Conservation (phyloP, 2,329 filamentous ascomycete species). For the Fusarium robinianum region DNA sequence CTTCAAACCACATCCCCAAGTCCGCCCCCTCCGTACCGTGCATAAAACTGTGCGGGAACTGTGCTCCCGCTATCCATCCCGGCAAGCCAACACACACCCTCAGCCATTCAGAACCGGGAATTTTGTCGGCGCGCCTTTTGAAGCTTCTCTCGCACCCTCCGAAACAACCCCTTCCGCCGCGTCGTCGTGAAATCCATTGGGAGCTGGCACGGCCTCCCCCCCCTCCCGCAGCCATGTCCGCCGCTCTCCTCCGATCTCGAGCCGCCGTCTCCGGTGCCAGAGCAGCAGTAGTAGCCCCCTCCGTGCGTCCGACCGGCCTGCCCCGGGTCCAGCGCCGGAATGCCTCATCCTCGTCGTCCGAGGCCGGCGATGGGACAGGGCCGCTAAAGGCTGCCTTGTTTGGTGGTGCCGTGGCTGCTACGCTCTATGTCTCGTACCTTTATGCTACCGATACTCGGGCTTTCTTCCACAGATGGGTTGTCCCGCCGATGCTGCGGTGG, state of each 20-base stretch:
- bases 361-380: constrained; percentile 35
- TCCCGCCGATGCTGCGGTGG: constrained; percentile 67
- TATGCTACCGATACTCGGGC: constrained; percentile 78
- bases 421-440: constrained; percentile 59
- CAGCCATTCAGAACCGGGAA: constrained; percentile 30
- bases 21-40: too few relatives aligned
- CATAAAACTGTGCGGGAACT: constrained; percentile 27
- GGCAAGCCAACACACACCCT: constrained; percentile 9
- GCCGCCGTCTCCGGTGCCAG: constrained; percentile 24
- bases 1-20: too few relatives aligned
- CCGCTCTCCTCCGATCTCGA: constrained; percentile 34
- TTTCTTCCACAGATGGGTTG: constrained; percentile 68
- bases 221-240: constrained; percentile 34
- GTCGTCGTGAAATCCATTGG: constrained; percentile 37
- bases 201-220: constrained; percentile 37
- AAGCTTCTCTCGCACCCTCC: constrained; percentile 38
- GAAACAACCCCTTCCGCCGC: constrained; percentile 30
- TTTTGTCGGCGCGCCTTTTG: constrained; percentile 29
- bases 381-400: constrained; percentile 46
- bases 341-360: constrained; percentile 42
- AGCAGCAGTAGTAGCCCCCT: constrained; percentile 24
- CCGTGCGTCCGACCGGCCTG: constrained; percentile 24
- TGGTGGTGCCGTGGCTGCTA: constrained; percentile 47
- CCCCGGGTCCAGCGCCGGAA: constrained; percentile 37
- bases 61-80: constrained; percentile 21